These are phyloP conservation scores for Cicer chorassanicum DNA, from an alignment of 306 rosid genomes.

Conservation along the genomic window DNA sequence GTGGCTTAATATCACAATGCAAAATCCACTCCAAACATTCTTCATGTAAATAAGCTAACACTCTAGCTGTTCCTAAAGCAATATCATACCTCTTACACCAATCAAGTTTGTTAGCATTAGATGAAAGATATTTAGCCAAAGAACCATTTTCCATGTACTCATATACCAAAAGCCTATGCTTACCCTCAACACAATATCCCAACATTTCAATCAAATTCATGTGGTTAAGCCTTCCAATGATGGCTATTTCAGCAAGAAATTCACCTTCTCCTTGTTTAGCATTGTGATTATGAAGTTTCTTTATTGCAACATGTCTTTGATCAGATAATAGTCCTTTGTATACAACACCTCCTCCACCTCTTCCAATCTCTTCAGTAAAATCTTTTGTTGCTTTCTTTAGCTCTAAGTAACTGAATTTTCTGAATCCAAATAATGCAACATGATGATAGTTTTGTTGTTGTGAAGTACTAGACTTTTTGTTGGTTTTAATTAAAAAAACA, in stretches of 20 bases:
- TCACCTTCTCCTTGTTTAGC: constrained; percentile 48
- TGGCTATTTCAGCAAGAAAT: constrained; percentile 39
- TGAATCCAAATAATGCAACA: background rate
- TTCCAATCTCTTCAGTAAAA: constrained; percentile 41
- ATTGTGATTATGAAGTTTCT: constrained; percentile 28
- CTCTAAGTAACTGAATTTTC: constrained; percentile 36
- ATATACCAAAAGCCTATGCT: constrained; percentile 26
- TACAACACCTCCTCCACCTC: constrained; percentile 42
- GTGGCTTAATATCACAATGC: constrained; percentile 54
- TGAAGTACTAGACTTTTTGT: constrained; percentile 31
- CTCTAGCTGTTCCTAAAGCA: constrained; percentile 54
- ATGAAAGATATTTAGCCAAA: constrained; percentile 36
- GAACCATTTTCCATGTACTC: constrained; percentile 45
- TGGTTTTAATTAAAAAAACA: constrained; percentile 2
- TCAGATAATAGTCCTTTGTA: constrained; percentile 36
- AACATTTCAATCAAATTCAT: constrained; percentile 47
- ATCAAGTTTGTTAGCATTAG: constrained; percentile 14
- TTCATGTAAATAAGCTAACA: constrained; percentile 60
- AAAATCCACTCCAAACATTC: constrained; percentile 69
- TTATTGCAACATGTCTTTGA: constrained; percentile 35
- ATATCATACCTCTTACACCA: constrained; percentile 39
- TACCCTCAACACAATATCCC: constrained; percentile 44
- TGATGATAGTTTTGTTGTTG: constrained; percentile 10
- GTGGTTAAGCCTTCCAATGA: constrained; percentile 36
- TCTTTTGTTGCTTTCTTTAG: constrained; percentile 38